Evolutionary conservation across 257 asterid species (phyloP).

Genomic region (Gentiana macrophylla): DNA sequence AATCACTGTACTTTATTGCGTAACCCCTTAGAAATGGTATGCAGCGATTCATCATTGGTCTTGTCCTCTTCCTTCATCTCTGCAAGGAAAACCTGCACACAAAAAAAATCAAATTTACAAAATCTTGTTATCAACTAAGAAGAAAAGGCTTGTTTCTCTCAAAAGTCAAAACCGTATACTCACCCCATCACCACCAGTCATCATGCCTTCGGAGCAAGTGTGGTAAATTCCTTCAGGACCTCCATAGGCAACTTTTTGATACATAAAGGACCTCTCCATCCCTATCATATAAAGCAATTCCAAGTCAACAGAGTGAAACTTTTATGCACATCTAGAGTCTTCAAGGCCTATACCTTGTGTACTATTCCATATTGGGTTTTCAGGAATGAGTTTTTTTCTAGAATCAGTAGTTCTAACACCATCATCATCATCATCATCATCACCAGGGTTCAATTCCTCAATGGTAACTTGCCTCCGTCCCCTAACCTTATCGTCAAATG

Average conservation of each 20-base stretch:
- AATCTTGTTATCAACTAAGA: neutral
- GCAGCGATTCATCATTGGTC: conserved; percentile 53
- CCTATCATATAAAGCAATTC: conserved; percentile 25
- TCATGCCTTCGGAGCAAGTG: conserved; percentile 49
- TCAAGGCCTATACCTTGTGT: conserved; percentile 22
- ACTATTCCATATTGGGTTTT: conserved; percentile 13
- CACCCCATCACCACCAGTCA: conserved; percentile 73
- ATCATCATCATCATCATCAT: conserved; percentile 10
- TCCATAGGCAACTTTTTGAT: conserved; percentile 52
- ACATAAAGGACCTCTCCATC: conserved; percentile 30
- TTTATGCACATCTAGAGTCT: neutral
- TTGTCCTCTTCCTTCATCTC: conserved; percentile 75
- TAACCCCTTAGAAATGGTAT: conserved; percentile 69
- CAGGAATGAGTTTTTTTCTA: conserved; percentile 31
- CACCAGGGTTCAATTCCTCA: conserved; percentile 57
- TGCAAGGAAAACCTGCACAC: conserved; percentile 44
- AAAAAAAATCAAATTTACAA: conserved; percentile 1
- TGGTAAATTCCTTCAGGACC: conserved; percentile 51
- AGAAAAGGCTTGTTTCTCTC: neutral
- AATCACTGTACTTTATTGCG: conserved; percentile 38
- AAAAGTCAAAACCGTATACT: conserved; percentile 14
- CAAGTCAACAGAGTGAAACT: neutral
- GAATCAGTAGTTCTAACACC: conserved; percentile 22
- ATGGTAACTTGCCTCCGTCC: conserved; percentile 38
- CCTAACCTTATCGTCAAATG: conserved; percentile 30